These are phyloP conservation scores for Acer saccharum DNA, from an alignment of 345 rosid species.

Conservation along the genomic window DNA sequence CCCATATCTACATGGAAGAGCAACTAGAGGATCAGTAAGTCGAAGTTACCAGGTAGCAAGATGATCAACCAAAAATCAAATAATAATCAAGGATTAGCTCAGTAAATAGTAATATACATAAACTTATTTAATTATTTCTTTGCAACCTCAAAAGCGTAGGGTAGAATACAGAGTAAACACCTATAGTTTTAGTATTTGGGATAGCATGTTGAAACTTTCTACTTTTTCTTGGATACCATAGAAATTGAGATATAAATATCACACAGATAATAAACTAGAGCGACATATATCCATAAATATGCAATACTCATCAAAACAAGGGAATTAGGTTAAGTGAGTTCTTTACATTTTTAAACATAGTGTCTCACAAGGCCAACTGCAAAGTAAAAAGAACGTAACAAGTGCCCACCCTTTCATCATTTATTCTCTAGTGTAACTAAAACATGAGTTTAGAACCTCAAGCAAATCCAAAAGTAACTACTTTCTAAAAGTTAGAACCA, in stretches of 20 bases:
- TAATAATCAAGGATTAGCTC: neutral
- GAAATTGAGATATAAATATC: neutral
- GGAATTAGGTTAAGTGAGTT: neutral
- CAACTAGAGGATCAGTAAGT: conserved; percentile 7
- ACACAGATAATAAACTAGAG: neutral
- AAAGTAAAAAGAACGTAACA: neutral
- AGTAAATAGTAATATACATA: neutral
- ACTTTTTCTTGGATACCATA: neutral
- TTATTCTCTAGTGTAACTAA: neutral
- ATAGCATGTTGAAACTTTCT: neutral
- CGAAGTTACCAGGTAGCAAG: neutral
- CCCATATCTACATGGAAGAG: conserved; percentile 72
- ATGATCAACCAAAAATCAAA: conserved; percentile 9
- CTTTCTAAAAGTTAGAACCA: neutral
- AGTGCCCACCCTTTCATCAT: neutral
- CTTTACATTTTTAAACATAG: neutral
- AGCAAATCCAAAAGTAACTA: neutral
- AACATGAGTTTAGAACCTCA: neutral
- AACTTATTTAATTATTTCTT: neutral
- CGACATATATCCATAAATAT: neutral
- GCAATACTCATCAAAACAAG: neutral
- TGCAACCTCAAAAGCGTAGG: neutral
- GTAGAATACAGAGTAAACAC: neutral
- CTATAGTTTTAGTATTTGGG: neutral
- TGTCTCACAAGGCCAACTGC: neutral